These are phyloP conservation scores for Metschnikowia corniflorae DNA, from an alignment of 805 yeast species.

Conservation along the genomic window DNA sequence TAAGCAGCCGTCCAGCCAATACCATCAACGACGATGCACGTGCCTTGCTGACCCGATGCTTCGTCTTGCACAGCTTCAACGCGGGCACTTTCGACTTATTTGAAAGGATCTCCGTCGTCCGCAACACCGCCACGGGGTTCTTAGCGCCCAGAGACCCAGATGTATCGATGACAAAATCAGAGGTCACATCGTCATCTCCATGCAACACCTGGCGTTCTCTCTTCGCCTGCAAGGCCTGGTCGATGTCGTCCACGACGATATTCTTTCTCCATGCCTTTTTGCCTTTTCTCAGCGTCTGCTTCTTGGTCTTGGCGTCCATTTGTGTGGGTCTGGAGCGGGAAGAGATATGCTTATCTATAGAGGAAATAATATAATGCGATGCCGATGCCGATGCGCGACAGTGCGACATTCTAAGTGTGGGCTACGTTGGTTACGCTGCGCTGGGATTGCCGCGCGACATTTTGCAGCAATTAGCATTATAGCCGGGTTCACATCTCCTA, in stretches of 20 bases:
- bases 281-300: conserved; percentile 85
- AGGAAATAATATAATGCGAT: no score
- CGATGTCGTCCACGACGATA: conserved; percentile 80
- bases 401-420: no score
- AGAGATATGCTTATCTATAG: no score
- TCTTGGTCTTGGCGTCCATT: conserved; percentile 32
- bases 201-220: conserved; percentile 57
- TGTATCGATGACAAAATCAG: conserved; percentile 55
- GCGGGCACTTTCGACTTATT: conserved; percentile 78
- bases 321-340: conserved; percentile 1
- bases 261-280: conserved; percentile 92
- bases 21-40: conserved; percentile 67
- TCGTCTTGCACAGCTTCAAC: conserved; percentile 40
- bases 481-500: no score
- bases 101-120: conserved; percentile 63
- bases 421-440: no score
- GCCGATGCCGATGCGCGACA: conserved; percentile 9
- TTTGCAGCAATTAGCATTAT: no score
- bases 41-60: conserved; percentile 60
- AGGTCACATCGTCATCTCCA: conserved; percentile 46
- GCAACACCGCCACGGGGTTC: conserved; percentile 42
- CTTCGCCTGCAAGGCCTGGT: conserved; percentile 61
- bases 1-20: conserved; percentile 68
- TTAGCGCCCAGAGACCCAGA: conserved; percentile 34
- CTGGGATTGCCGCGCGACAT: no score